These are phyloP conservation scores for Botrytis porri DNA, from an alignment of 2,329 filamentous ascomycete genomes.

Conservation along the genomic window DNA sequence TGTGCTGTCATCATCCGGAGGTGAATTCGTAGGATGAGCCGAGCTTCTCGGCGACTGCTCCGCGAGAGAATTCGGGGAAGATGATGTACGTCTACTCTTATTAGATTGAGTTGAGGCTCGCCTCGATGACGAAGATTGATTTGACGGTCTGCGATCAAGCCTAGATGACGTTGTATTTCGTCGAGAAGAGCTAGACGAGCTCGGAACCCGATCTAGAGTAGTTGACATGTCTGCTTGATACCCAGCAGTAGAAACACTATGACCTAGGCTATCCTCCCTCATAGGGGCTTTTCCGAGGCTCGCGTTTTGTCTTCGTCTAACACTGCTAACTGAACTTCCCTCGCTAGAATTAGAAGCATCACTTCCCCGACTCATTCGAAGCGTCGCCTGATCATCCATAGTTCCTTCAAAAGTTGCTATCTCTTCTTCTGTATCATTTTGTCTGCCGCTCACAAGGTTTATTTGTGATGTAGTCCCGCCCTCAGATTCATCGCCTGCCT, in stretches of 20 bases:
- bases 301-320: slow-evolving; percentile 1
- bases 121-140: slow-evolving; percentile 20
- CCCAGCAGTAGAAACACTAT: slow-evolving; percentile 17
- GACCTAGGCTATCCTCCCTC: slow-evolving; percentile 7
- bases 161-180: slow-evolving; percentile 12
- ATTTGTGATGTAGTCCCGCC: background rate
- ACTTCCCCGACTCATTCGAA: slow-evolving; percentile 16
- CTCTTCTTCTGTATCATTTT: slow-evolving; percentile 2
- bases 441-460: background rate
- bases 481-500: slow-evolving; percentile 13
- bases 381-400: slow-evolving; percentile 18
- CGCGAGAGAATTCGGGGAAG: background rate
- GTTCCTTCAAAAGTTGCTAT: background rate
- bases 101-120: slow-evolving; percentile 11
- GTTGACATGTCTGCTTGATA: slow-evolving; percentile 20
- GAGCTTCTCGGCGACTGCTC: background rate
- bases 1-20: slow-evolving; percentile 11
- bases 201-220: slow-evolving; percentile 11
- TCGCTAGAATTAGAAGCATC: background rate
- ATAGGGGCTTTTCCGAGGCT: slow-evolving; percentile 18
- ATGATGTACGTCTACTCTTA: slow-evolving; percentile 1
- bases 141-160: slow-evolving; percentile 14
- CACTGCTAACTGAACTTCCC: background rate
- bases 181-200: slow-evolving; percentile 14
- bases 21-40: slow-evolving; percentile 1